A percentile compares a stretch with the other conserved stretches of the same genome.
phyloP scores from a whole-genome alignment of 2,329 filamentous ascomycete genomes.

The Microcera coccophila region DNA sequence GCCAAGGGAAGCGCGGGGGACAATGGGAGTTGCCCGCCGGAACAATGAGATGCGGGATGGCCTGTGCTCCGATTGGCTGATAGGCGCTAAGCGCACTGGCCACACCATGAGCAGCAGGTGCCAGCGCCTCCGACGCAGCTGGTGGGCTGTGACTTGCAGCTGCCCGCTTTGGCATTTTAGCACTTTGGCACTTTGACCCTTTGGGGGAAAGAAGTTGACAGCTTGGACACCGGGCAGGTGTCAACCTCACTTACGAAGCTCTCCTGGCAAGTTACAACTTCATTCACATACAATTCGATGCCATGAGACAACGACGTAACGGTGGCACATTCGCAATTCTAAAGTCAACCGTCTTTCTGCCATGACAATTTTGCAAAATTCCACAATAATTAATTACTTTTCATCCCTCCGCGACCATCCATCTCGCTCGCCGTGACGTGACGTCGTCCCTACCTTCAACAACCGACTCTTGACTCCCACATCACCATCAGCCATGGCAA shows the following conservation, averaged over 20 bases:
- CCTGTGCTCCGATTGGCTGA: slow-evolving; percentile 19
- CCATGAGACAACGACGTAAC: neutral
- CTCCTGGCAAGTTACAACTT: neutral
- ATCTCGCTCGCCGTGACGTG: slow-evolving; percentile 12
- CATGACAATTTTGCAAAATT: too few relatives aligned
- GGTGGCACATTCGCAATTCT: too few relatives aligned
- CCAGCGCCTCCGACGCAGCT: slow-evolving; percentile 1
- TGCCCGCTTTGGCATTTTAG: slow-evolving; percentile 3
- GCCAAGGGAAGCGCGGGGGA: neutral
- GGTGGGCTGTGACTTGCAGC: neutral
- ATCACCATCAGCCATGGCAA: slow-evolving; percentile 26
- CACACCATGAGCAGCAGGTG: neutral
- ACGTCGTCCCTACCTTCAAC: slow-evolving; percentile 2
- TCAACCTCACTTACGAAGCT: too few relatives aligned
- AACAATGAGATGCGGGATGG: slow-evolving; percentile 12
- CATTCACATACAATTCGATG: neutral
- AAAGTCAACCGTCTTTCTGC: too few relatives aligned
- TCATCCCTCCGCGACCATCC: too few relatives aligned
- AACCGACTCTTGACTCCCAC: neutral
- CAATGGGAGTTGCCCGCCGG: slow-evolving; percentile 1
- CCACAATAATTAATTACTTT: too few relatives aligned
- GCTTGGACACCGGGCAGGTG: neutral
- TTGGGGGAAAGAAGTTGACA: slow-evolving; percentile 1
- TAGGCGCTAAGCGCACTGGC: neutral
- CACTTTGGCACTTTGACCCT: neutral